Percentiles rank a stretch among this genome's conserved stretches.
Conservation (phyloP, 75 land plant genomes). For the Ceratopteris richardii region DNA sequence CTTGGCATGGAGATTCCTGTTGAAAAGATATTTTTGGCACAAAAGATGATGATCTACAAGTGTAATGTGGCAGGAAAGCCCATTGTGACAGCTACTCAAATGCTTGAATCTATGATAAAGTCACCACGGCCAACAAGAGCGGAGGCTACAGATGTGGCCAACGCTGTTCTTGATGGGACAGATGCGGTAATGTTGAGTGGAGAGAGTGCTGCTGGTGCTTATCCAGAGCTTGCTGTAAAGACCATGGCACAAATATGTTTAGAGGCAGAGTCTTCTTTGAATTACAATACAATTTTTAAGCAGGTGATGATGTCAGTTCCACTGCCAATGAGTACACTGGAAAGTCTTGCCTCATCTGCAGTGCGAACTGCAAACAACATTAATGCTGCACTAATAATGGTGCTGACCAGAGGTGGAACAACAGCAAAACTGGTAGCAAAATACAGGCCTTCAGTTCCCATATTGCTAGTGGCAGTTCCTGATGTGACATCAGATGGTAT, state of each 20-base stretch:
- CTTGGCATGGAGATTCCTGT: conserved; percentile 66
- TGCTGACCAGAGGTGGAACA: conserved; percentile 30
- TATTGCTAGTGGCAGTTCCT: conserved; percentile 29
- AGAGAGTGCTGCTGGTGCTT: conserved; percentile 52
- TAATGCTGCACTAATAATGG: conserved; percentile 19
- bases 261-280: conserved; percentile 27
- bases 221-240: conserved; percentile 40
- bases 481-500: conserved; percentile 23
- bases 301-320: conserved; percentile 21
- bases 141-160: conserved; percentile 54
- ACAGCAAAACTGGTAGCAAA: conserved; percentile 32
- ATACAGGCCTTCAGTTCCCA: conserved; percentile 26
- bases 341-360: conserved; percentile 30
- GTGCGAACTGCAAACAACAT: conserved; percentile 32
- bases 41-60: conserved; percentile 51
- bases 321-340: conserved; percentile 29
- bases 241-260: conserved; percentile 48
- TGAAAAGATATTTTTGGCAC: conserved; percentile 45
- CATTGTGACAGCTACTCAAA: conserved; percentile 49
- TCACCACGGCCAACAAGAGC: conserved; percentile 52
- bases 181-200: conserved; percentile 56
- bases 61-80: conserved; percentile 44
- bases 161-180: conserved; percentile 51
- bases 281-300: conserved; percentile 30
- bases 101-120: conserved; percentile 55